Evolutionary conservation across 2,329 filamentous ascomycete genomes (phyloP), one percentile per base, ranked within the genome.

Genomic region (Acrocalymma vagum): DNA sequence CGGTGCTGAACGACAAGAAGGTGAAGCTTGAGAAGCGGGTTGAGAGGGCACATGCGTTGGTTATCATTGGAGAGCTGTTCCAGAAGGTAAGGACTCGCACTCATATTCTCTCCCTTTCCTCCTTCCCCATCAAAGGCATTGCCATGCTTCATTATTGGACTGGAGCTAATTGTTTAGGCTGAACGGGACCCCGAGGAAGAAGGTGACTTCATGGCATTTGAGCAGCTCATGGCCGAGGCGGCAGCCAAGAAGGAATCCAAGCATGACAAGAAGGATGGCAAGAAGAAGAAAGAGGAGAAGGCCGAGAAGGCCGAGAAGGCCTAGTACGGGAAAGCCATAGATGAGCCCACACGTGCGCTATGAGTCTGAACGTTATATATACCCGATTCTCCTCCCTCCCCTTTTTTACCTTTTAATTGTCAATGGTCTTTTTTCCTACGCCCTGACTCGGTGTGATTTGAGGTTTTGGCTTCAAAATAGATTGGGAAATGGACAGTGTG

Each of bases 191-290:
- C 93, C 27, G 94, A 99, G 53, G 94, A 99, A 76, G 94, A 99
- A 72, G 93, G 94, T 52, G 94, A 97, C 63, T 97, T 95, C 73
- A 95, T 99, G 83, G 92, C 93, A 11, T 99, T 99, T 58, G 94
- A 99, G 71, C 91, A 97, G 72, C 85, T 99, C 40, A 95, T 99
- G 71, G 92, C 94, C 34, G 94, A 99, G 69, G 93, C 93, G 4
- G 91, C 92, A 42, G 87, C 91, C 38, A 97, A 97, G 81, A 96
- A 96, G 74, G 90, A 94, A 54, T 80, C 82, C 63, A 81, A 85
- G 63, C 85, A 90, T 69, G 87, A 93, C 62, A 83, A 88, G 41
- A 87, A 90, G 67, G 75, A 79, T 48, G 72, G 78, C 44, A 60
- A 67, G 40, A 59, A 69, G 38, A 62, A 68, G 48, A 48, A 60